Evolutionary conservation across 495 filamentous ascomycete genomes (phyloP).

Genomic region (Penicillium chermesinum): DNA sequence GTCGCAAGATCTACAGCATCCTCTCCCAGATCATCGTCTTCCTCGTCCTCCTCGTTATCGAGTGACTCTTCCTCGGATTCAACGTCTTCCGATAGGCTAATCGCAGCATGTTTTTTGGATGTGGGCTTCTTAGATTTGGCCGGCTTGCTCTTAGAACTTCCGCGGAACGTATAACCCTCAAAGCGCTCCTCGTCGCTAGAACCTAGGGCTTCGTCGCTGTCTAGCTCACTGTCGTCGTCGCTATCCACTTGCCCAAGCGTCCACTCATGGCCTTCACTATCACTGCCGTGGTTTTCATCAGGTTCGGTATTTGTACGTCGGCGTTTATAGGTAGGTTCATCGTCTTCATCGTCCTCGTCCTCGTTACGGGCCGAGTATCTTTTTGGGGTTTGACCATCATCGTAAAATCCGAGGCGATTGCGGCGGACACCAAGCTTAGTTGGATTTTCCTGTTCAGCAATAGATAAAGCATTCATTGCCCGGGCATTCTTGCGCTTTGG

Average conservation of each 20-base stretch:
- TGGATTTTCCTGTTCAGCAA: conserved; percentile 62
- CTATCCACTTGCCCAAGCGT: conserved; percentile 67
- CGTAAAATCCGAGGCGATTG: conserved; percentile 54
- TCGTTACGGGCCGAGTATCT: conserved; percentile 29
- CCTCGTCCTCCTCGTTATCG: conserved; percentile 44
- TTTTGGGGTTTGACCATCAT: conserved; percentile 46
- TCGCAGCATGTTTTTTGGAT: conserved; percentile 28
- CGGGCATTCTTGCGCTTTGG: conserved; percentile 51
- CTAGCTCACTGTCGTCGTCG: conserved; percentile 77
- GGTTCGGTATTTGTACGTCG: conserved; percentile 29
- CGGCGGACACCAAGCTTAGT: conserved; percentile 46
- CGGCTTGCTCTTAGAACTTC: conserved; percentile 54
- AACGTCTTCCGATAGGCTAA: conserved; percentile 55
- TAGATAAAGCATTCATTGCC: conserved; percentile 76
- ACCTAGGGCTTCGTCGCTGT: conserved; percentile 91
- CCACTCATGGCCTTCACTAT: conserved; percentile 89
- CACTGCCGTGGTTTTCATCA: conserved; percentile 58
- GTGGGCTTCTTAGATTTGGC: too few species aligned
- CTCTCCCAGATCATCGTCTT: conserved; percentile 65
- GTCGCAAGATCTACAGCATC: conserved; percentile 81
- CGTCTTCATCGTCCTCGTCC: conserved; percentile 44
- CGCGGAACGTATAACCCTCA: conserved; percentile 67
- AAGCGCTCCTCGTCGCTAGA: conserved; percentile 82
- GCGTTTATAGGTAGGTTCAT: conserved; percentile 44
- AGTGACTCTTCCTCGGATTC: conserved; percentile 43